phyloP scores from a whole-genome alignment of 1,139 yeast genomes.

The Arxiozyma telluris region DNA sequence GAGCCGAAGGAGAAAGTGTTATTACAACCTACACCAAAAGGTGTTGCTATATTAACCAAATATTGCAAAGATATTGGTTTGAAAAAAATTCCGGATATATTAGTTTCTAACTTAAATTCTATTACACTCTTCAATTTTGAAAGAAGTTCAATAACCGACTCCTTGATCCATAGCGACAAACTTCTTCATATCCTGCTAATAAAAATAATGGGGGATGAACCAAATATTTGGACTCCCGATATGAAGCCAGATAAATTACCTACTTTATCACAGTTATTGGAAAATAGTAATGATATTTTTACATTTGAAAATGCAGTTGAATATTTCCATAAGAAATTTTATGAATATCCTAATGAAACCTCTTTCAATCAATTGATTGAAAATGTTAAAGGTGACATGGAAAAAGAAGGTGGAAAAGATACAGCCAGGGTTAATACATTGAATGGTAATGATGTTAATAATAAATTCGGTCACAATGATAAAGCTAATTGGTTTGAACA shows the following conservation, averaged over 20 bases:
- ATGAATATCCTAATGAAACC: background rate
- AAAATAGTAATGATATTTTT: slow-evolving; percentile 28
- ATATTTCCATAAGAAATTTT: background rate
- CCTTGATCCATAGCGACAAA: slow-evolving; percentile 55
- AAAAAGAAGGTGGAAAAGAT: too few species aligned
- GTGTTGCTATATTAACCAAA: slow-evolving; percentile 57
- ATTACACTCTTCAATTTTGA: slow-evolving; percentile 66
- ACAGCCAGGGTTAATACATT: background rate
- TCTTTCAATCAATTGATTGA: background rate
- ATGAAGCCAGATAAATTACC: slow-evolving; percentile 39
- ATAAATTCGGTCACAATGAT: slow-evolving; percentile 26
- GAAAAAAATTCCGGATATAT: slow-evolving; percentile 38
- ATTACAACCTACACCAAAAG: slow-evolving; percentile 89
- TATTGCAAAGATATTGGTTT: slow-evolving; percentile 55
- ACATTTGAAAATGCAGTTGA: slow-evolving; percentile 22
- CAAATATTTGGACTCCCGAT: slow-evolving; percentile 61
- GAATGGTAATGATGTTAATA: background rate
- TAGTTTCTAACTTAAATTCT: slow-evolving; percentile 53
- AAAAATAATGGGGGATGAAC: slow-evolving; percentile 53
- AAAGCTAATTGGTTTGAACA: slow-evolving; percentile 12
- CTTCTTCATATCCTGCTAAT: slow-evolving; percentile 59
- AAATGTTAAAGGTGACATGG: slow-evolving; percentile 3
- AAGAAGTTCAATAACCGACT: slow-evolving; percentile 51
- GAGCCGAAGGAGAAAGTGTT: slow-evolving; percentile 36
- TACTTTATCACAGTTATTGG: slow-evolving; percentile 26